Base-by-base conservation (phyloP, 2,329 filamentous ascomycete species). In the Aureobasidium vineae region DNA sequence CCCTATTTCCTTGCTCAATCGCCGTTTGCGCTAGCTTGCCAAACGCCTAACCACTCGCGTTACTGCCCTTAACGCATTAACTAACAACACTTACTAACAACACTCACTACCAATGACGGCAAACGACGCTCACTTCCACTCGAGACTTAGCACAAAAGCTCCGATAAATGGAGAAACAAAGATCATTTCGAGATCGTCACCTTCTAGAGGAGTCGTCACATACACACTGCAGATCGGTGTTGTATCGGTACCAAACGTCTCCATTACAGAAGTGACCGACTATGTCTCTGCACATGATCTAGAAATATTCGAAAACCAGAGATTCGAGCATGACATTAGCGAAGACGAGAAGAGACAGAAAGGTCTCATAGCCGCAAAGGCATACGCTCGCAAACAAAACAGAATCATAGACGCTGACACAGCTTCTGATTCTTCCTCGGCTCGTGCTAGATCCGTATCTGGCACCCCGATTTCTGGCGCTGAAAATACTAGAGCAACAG, bases 271-370 rank as follows among this genome's bases (percentile, higher is more conserved):
- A 56, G 70, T 77, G 23, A 67, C 74, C 10, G 71, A 76, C 23
- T 77, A 75, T 65, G 72, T 77, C 16, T 76, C 74, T 6, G 67
- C 73, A n/a, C 68, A 71, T 36, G 72, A 75, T 40, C 67, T 77
- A 26, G 75, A 77, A 65, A 70, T 69, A 2, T 77, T 70, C 56
- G 75, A 77, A 61, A 73, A 75, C 64, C 57, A 66, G 41, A 67
- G 70, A 26, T 77, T 77, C 67, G 69, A 69, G 10, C 69, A 72
- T 33, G 65, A 68, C 6, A 59, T 68, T 21, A 59, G 59, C 2
- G 66, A 66, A 16, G 56, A 52, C 47, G 67, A 67, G 28, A 26
- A 45, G 16, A 69, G 65, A 43, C 65, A 41, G 45, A 41, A 41
- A 4, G 26, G 31, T 6, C 21, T 33, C 21, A 41, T 52, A 36